A percentile compares a stretch with the other conserved stretches of the same genome.
These are phyloP conservation scores for Alternaria panax DNA, from an alignment of 2,329 filamentous ascomycete species.

Conservation along the genomic window DNA sequence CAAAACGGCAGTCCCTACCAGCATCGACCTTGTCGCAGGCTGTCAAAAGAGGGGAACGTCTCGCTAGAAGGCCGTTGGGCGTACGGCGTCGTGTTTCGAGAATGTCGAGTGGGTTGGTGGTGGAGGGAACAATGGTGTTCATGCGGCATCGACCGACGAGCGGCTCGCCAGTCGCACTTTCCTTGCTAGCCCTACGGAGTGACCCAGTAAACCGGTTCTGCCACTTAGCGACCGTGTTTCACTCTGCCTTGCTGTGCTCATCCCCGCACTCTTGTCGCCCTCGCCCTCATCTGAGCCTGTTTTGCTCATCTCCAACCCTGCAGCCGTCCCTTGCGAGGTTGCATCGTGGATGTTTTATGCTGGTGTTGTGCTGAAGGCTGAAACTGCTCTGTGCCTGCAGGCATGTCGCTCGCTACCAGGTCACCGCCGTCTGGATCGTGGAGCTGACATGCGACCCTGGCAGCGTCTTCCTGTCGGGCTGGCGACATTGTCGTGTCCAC, in stretches of 20 bases:
- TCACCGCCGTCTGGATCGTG: not conserved
- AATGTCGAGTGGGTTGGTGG: not conserved
- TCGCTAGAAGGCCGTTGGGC: slow-evolving; percentile 9
- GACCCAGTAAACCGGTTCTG: slow-evolving; percentile 30
- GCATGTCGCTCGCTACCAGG: slow-evolving; percentile 8
- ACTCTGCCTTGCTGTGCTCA: slow-evolving; percentile 20
- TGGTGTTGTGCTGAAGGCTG: slow-evolving; percentile 11
- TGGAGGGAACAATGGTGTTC: slow-evolving; percentile 13
- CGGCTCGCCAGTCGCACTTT: slow-evolving; percentile 16
- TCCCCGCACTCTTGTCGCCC: slow-evolving; percentile 30
- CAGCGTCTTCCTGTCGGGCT: not conserved
- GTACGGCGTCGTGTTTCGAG: slow-evolving; percentile 5
- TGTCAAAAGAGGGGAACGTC: slow-evolving; percentile 1
- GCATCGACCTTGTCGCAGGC: slow-evolving; percentile 5
- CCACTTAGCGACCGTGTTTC: slow-evolving; percentile 36
- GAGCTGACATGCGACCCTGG: not conserved
- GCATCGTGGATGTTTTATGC: slow-evolving; percentile 13
- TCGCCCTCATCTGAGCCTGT: slow-evolving; percentile 17
- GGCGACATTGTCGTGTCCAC: not conserved
- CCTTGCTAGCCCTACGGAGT: slow-evolving; percentile 27
- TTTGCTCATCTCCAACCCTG: slow-evolving; percentile 11
- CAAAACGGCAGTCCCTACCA: slow-evolving; percentile 1
- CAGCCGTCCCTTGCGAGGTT: slow-evolving; percentile 15
- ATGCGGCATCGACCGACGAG: slow-evolving; percentile 15
- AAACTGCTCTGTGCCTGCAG: slow-evolving; percentile 9